Evolutionary conservation across 306 rosid species (phyloP).

Genomic region (Cajanus cajan): DNA sequence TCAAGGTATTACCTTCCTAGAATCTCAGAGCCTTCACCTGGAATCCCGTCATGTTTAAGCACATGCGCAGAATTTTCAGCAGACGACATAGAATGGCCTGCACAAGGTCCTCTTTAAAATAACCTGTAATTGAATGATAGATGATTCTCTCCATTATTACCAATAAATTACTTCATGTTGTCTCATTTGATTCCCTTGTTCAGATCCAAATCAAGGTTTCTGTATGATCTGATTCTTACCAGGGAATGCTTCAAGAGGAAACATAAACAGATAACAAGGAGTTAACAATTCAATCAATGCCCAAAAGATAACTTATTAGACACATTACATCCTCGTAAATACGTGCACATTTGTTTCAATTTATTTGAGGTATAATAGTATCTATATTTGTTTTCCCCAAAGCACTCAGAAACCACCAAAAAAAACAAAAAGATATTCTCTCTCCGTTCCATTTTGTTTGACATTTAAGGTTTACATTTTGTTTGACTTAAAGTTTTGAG

Average conservation of each 20-base stretch:
- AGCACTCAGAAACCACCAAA: background rate
- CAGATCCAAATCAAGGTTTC: slow-evolving; percentile 35
- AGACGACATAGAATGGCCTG: slow-evolving; percentile 39
- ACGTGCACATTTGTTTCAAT: background rate
- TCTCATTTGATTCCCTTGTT: slow-evolving; percentile 20
- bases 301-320: background rate
- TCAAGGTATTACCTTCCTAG: slow-evolving; percentile 28
- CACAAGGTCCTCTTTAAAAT: slow-evolving; percentile 25
- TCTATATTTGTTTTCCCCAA: background rate
- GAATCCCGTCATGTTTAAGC: slow-evolving; percentile 33
- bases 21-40: slow-evolving; percentile 33
- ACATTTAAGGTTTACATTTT: too few species aligned
- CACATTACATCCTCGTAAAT: background rate
- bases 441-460: too few species aligned
- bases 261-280: slow-evolving; percentile 15
- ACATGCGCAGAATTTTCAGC: slow-evolving; percentile 18
- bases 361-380: background rate
- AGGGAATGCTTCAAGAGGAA: slow-evolving; percentile 26
- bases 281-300: background rate
- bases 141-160: slow-evolving; percentile 24
- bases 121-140: slow-evolving; percentile 29
- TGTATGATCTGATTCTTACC: slow-evolving; percentile 12
- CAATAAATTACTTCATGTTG: slow-evolving; percentile 29
- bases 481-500: too few species aligned
- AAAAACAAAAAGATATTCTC: too few species aligned